Evolutionary conservation across 2,329 filamentous ascomycete genomes (phyloP).

Genomic region (Penicillium brevicompactum): DNA sequence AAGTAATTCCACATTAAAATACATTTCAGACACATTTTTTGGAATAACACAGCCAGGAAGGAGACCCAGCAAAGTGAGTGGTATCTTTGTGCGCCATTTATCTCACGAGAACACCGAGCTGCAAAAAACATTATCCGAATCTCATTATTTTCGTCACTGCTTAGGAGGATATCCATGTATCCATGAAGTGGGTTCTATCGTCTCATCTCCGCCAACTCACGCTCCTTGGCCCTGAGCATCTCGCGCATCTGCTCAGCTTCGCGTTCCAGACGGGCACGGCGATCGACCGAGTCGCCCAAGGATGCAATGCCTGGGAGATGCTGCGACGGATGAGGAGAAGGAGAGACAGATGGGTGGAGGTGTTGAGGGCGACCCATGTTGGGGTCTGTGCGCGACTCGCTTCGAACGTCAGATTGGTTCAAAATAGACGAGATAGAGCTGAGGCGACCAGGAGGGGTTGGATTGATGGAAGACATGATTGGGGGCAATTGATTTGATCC

Average conservation of each 20-base stretch:
- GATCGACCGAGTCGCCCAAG: conserved; percentile 61
- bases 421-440: conserved; percentile 77
- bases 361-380: conserved; percentile 36
- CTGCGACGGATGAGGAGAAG: conserved; percentile 24
- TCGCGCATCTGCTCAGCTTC: conserved; percentile 78
- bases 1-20: conserved; percentile 6
- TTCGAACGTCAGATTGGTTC: conserved; percentile 54
- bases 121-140: conserved; percentile 14
- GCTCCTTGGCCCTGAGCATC: conserved; percentile 71
- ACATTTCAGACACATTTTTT: conserved; percentile 8
- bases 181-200: conserved; percentile 16
- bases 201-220: conserved; percentile 64
- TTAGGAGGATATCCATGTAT: conserved; percentile 1
- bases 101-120: conserved; percentile 10
- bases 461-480: conserved; percentile 40
- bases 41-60: conserved; percentile 17
- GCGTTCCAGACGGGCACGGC: conserved; percentile 65
- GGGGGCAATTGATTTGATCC: conserved; percentile 42
- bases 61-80: conserved; percentile 20
- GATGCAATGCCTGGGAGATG: conserved; percentile 43
- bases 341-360: conserved; percentile 28
- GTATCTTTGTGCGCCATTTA: conserved; percentile 21
- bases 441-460: conserved; percentile 58
- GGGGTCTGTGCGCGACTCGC: conserved; percentile 46
- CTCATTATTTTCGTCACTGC: conserved; percentile 26